Conservation (phyloP, 2,329 filamentous ascomycete genomes). For the Cryphonectria radicalis region DNA sequence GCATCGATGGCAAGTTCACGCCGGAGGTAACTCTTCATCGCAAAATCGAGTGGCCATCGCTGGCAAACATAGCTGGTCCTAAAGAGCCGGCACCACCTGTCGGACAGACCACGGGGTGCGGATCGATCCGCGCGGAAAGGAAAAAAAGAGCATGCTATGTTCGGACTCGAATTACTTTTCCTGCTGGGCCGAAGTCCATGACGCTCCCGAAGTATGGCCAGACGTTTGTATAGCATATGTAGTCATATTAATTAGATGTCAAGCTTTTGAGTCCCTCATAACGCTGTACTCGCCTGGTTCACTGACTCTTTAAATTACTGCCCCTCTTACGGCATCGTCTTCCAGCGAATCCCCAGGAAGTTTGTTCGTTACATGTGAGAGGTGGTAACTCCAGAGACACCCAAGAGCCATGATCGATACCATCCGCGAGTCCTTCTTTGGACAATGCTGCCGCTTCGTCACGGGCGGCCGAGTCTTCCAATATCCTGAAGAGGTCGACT, state of each 20-base stretch:
- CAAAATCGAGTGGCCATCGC: not conserved
- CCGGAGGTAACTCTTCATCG: not conserved
- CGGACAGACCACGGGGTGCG: not conserved
- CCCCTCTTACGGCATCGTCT: not conserved
- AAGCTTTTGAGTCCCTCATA: not conserved
- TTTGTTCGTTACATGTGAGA: too few relatives aligned
- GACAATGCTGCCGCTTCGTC: conserved; percentile 46
- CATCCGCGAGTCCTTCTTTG: conserved; percentile 48
- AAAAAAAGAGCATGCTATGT: not conserved
- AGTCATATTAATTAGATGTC: not conserved
- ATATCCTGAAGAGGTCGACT: conserved; percentile 53
- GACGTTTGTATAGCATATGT: not conserved
- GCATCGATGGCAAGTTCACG: not conserved
- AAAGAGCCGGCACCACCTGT: not conserved
- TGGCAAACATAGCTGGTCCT: not conserved
- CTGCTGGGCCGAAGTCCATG: conserved; percentile 3
- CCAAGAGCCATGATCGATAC: conserved; percentile 8
- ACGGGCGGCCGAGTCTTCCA: conserved; percentile 42
- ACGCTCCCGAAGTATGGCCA: not conserved
- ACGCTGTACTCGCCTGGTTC: not conserved
- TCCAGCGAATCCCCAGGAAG: not conserved
- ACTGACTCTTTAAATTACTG: not conserved
- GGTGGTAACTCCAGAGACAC: not conserved
- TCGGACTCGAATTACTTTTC: not conserved
- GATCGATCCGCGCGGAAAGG: not conserved